Evolutionary conservation across 352 stramenopile species (phyloP), one percentile per base, ranked within the genome.

Genomic region (Blastocystis hominis): DNA sequence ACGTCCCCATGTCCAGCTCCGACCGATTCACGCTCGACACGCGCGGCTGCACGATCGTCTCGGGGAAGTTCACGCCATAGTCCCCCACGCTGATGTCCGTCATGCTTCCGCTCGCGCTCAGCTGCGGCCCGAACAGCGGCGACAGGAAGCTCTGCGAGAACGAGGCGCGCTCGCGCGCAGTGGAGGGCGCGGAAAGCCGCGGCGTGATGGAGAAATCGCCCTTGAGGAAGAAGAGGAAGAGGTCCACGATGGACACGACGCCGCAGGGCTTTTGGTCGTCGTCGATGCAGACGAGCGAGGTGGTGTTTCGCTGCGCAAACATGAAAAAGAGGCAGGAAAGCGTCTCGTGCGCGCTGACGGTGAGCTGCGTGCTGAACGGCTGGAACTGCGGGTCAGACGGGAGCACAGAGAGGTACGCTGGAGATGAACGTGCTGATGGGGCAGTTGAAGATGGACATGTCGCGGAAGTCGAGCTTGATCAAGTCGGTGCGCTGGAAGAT

Each of bases 191-290:
- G 4, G 70, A 80, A 2, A 64, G 46, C 30, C 68, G 50, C 24
- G 66, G 66, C 10, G 72, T 30, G 3, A 53, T 30, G 3, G 72
- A 30, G 50, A 84, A 84, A 46, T 84, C 72, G 4, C 72, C 72
- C 42, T 84, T 84, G 20, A 84, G 72, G 36, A 84, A 84, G 38
- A 84, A 84, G n/a, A 53, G 40, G 72, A 84, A 84, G 4, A 84
- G 55, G 46, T 84, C 72, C 24, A 84, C 47, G 44, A 84, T 84
- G 20, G 72, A 84, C 4, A 68, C 72, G 40, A 84, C 30, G 20
- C 72, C 72, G 38, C 72, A 84, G 3, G 72, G 72, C 17, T 66
- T 64, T 17, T 84, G 59, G 6, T 42, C 17, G 30, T 84, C 72
- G 44, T 84, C 50, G 10, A 84, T 53, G 50, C 72, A 84, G 5